Evolutionary conservation across 768 basidiomycete species (phyloP).

Genomic region (Lentinula detonsa): DNA sequence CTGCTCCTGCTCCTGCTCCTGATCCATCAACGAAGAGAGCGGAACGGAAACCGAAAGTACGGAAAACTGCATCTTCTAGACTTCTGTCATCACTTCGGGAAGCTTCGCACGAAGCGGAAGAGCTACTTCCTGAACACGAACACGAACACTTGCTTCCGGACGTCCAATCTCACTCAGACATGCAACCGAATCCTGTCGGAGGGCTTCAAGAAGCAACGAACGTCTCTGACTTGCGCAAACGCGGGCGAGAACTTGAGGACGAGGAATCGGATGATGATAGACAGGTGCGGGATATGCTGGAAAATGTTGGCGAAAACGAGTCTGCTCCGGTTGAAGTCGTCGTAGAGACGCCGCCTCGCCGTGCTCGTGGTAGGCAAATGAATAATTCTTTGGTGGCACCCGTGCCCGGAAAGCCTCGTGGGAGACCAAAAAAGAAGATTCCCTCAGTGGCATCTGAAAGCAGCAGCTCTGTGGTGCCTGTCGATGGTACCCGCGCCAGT

Average conservation of each 20-base stretch:
- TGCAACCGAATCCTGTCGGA: neutral
- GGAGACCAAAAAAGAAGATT: neutral
- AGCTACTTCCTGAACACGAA: neutral
- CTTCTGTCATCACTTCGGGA: neutral
- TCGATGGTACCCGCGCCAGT: slow-evolving; percentile 31
- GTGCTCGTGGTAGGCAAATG: slow-evolving; percentile 4
- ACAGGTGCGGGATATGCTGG: neutral
- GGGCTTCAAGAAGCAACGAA: neutral
- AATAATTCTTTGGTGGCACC: neutral
- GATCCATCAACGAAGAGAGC: neutral
- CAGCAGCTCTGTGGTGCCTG: slow-evolving; percentile 26
- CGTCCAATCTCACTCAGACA: neutral
- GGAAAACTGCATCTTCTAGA: neutral
- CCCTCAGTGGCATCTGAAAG: slow-evolving; percentile 10
- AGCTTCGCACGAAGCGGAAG: neutral
- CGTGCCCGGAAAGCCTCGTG: slow-evolving; percentile 9
- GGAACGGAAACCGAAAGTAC: no score
- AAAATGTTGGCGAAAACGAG: neutral
- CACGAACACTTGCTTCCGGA: neutral
- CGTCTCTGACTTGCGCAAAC: neutral
- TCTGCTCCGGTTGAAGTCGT: neutral
- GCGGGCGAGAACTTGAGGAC: neutral
- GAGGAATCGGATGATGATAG: neutral
- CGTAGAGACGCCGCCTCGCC: slow-evolving; percentile 13
- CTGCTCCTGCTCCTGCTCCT: slow-evolving; percentile 9